Evolutionary conservation across 2,329 filamentous ascomycete genomes (phyloP), one percentile per base, ranked within the genome.

Genomic region (Septoria petroselini): DNA sequence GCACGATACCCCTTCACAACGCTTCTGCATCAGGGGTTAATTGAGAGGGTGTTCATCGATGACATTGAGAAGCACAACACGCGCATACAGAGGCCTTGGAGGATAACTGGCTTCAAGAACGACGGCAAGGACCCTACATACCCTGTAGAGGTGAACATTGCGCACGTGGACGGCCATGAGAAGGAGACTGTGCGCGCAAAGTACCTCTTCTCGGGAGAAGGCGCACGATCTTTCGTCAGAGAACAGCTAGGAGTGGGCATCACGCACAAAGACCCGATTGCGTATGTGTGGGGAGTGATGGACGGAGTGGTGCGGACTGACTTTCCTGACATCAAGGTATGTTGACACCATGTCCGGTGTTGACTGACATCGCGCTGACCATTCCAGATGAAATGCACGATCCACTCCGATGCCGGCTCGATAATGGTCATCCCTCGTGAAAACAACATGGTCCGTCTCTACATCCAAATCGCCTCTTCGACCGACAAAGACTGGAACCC

Each of bases 111-210:
- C 1, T 84, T 84, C 66, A 71, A 78, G 60, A 83, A 82, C 46
- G 78, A 82, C 61, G 79, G 76, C 21, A 69, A 71, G 48, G 77
- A 83, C 58, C 75, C 81, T 58, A 79, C 82, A 18, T 94, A 93
- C 64, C 91, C 90, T 1, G 86, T 95, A 1, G 79, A 87, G 58
- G 89, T 95, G 21, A 77, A 83, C 51, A 72, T 95, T 40, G 81
- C 85, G 64, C 86, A 91, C 61, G 76, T 90, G 11, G 86, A 95
- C 62, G 87, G 87, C 23, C 81, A 80, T 17, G 72, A 76, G 7
- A 76, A 76, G 30, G 86, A 94, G 70, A 90, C 74, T 1, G 73
- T 83, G 8, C 73, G 79, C 48, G 70, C 80, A 33, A 83, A 82
- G 68, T 83, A 83, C 53, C 68, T 83, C 9, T 83, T 83, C 67